Conservation (phyloP, 2,329 filamentous ascomycete genomes). For the Aspergillus bombycis region DNA sequence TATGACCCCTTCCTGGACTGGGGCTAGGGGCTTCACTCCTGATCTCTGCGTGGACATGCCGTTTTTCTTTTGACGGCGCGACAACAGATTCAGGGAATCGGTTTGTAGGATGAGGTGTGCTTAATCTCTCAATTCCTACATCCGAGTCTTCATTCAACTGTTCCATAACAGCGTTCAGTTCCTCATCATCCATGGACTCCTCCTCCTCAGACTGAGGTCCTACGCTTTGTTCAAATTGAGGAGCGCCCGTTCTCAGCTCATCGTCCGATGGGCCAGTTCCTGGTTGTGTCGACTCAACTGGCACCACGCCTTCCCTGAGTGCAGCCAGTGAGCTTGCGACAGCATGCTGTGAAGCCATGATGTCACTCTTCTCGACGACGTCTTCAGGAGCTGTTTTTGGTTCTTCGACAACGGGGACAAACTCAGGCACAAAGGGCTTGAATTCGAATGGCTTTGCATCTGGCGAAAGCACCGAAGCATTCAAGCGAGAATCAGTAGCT, state of each 20-base stretch:
- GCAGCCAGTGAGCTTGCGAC: conserved; percentile 29
- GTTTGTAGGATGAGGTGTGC: conserved; percentile 36
- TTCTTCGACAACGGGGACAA: conserved; percentile 27
- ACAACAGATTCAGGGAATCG: conserved; percentile 41
- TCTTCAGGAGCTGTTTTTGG: conserved; percentile 20
- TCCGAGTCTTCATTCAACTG: conserved; percentile 76
- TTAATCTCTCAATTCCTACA: conserved; percentile 70
- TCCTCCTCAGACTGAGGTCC: conserved; percentile 28
- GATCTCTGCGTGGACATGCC: conserved; percentile 55
- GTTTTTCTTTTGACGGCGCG: conserved; percentile 57
- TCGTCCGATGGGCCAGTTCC: conserved; percentile 11
- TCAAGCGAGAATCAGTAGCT: conserved; percentile 26
- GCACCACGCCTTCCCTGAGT: conserved; percentile 22
- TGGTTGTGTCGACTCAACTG: conserved; percentile 17
- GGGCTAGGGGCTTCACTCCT: conserved; percentile 75
- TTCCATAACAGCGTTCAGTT: conserved; percentile 91
- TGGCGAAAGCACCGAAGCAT: conserved; percentile 67
- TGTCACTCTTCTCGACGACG: conserved; percentile 27
- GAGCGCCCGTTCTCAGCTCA: conserved; percentile 2
- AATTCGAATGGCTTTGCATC: conserved; percentile 70
- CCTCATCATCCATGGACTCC: conserved; percentile 55
- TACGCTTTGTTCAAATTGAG: conserved; percentile 20
- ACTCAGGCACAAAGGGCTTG: conserved; percentile 37
- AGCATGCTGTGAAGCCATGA: conserved; percentile 42
- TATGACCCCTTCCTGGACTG: conserved; percentile 62